Evolutionary conservation across 306 rosid species (phyloP).

Genomic region (Purshia tridentata): DNA sequence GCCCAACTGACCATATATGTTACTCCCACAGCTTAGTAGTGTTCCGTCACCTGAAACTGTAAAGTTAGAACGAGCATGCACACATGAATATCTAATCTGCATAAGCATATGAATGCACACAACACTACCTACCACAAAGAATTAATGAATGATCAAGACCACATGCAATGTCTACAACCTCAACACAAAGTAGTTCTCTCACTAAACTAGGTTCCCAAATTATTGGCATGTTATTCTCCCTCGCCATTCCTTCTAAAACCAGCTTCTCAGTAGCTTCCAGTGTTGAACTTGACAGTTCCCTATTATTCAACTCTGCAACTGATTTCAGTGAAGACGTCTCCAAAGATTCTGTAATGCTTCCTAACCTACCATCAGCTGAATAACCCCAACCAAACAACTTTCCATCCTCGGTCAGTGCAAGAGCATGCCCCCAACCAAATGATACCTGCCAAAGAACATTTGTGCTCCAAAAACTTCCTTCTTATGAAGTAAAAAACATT

Average conservation of each 20-base stretch:
- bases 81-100: constrained; percentile 9
- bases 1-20: constrained; percentile 76
- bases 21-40: constrained; percentile 83
- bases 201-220: constrained; percentile 79
- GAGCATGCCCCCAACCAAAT: constrained; percentile 97
- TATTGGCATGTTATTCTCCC: constrained; percentile 78
- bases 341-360: constrained; percentile 52
- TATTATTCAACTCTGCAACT: constrained; percentile 1
- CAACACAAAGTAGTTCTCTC: constrained; percentile 50
- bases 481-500: constrained; percentile 3
- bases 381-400: constrained; percentile 95
- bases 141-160: constrained; percentile 95
- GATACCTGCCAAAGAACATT: constrained; percentile 56
- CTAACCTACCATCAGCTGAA: constrained; percentile 80
- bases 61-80: constrained; percentile 20
- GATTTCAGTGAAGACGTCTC: constrained; percentile 59
- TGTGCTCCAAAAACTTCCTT: constrained; percentile 18
- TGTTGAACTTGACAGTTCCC: constrained; percentile 36
- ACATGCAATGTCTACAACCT: constrained; percentile 72
- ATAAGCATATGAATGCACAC: constrained; percentile 17
- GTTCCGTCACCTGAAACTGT: constrained; percentile 60
- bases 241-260: constrained; percentile 65
- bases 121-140: constrained; percentile 60
- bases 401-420: constrained; percentile 74
- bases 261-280: constrained; percentile 63